Conservation (phyloP, 371 early-diverging fungal species). For the Mucor mucedo region DNA sequence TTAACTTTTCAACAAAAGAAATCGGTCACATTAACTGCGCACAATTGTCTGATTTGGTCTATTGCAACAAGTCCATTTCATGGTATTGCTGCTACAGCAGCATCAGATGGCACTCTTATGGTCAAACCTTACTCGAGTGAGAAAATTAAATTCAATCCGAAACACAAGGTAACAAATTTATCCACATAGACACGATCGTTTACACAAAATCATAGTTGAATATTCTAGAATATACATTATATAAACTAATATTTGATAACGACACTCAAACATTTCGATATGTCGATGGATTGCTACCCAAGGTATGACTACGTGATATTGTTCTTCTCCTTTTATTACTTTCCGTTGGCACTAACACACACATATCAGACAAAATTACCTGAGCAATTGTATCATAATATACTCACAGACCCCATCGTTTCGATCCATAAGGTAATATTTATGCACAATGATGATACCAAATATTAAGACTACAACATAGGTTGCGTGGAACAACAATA, state of each 20-base stretch:
- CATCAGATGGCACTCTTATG: conserved; percentile 7
- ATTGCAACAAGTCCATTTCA: conserved; percentile 15
- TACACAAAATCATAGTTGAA: neutral
- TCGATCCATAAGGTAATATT: conserved; percentile 18
- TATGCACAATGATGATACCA: neutral
- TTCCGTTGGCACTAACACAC: too few relatives aligned
- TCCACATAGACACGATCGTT: too few relatives aligned
- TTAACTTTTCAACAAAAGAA: neutral
- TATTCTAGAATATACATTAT: conserved; percentile 11
- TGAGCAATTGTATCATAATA: conserved; percentile 2
- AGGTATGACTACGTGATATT: neutral
- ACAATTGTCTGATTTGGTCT: conserved; percentile 18
- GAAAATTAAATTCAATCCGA: neutral
- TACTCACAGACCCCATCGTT: conserved; percentile 9
- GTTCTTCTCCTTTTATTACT: neutral
- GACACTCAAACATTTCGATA: neutral
- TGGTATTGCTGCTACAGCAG: conserved; percentile 9
- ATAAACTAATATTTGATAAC: conserved; percentile 4
- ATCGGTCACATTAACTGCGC: neutral
- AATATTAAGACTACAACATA: neutral
- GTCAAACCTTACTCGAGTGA: conserved; percentile 4
- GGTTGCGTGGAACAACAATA: conserved; percentile 35
- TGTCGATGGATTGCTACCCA: conserved; percentile 14
- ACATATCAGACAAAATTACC: neutral
- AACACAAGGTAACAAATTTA: conserved; percentile 1